Base-by-base conservation (phyloP, 257 asterid genomes). In the Nicotiana obtusifolia region DNA sequence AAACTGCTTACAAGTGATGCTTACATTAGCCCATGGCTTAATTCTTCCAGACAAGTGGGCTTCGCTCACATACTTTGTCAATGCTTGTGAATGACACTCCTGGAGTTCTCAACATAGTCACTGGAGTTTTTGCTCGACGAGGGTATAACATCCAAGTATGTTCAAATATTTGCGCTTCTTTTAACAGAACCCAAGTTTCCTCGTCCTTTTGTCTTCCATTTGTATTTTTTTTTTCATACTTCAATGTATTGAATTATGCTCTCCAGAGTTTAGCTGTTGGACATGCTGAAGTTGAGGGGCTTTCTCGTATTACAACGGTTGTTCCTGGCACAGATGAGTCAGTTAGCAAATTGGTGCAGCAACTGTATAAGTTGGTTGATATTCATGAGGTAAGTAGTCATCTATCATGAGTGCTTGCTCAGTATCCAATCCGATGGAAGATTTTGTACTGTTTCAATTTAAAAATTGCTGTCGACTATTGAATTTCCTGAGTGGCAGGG, bases 271-370 rank as follows among this genome's bases (percentile, higher is more conserved):
- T 95, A 87, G 99, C 98, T 66, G 98, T 95, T 87, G 99, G 99
- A 83, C 98, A 88, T 90, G 86, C 99, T 81, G 99, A 94, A 91
- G 90, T 88, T 83, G 98, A 95, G 83, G 98, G 99, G 76, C 90
- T 83, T 82, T 95, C 99, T 79, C 98, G 99, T 84, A 95, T 95
- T 80, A 95, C 99, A 59, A 95, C 99, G 60, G 99, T 95, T 78
- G 99, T 95, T 86, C 98, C 99, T 81, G 99, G 97, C 76, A 94
- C 99, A 9, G 94, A 94, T 81, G 96, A 92, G 84, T 92, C 99
- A 83, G 90, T 95, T 64, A 84, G 89, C 86, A 95, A 91, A 91
- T 87, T 95, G 91, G 88, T 94, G 61, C 94, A 91, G 83, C 98
- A 94, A 86, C 97, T 95, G 53, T 82, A 91, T 83, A 94, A 95